A percentile compares a stretch with the other conserved stretches of the same genome.
These are phyloP conservation scores for Leucoagaricus sp. DNA, from an alignment of 1,284 basidiomycete genomes.

Conservation along the genomic window DNA sequence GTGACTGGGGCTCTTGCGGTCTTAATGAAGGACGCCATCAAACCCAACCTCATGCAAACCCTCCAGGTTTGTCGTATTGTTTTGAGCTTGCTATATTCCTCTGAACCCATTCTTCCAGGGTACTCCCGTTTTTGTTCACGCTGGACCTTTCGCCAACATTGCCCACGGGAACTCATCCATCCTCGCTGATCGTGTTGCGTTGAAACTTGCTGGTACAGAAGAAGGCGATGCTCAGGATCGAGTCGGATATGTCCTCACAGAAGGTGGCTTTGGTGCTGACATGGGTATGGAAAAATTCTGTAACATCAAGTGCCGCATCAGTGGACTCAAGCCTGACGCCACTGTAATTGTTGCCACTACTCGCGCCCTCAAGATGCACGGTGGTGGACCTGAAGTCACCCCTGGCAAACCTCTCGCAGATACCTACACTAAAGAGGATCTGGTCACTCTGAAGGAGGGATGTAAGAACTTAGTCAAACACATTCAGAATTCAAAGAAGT, in stretches of 20 bases:
- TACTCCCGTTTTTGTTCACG: constrained; percentile 98
- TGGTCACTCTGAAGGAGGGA: constrained; percentile 89
- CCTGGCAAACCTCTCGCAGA: constrained; percentile 95
- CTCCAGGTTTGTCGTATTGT: constrained; percentile 61
- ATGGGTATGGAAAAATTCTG: constrained; percentile 99
- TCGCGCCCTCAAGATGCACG: constrained; percentile 98
- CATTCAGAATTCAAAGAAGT: constrained; percentile 95
- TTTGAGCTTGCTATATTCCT: neutral
- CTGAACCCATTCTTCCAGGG: constrained; percentile 49
- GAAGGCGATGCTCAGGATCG: constrained; percentile 82
- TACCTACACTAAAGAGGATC: constrained; percentile 93
- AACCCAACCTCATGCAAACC: constrained; percentile 99
- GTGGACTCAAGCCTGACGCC: constrained; percentile 92
- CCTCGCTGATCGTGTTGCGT: constrained; percentile 92
- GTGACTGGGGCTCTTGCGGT: constrained; percentile 96
- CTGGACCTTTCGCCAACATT: constrained; percentile 99
- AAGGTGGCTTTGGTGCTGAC: constrained; percentile 98
- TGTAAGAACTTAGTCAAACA: constrained; percentile 94
- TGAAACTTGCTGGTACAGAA: constrained; percentile 97
- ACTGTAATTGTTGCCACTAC: constrained; percentile 97
- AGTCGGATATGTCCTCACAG: constrained; percentile 95
- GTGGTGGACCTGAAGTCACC: constrained; percentile 95
- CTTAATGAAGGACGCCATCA: constrained; percentile 98
- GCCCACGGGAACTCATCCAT: constrained; percentile 99
- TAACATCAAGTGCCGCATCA: constrained; percentile 98